Evolutionary conservation across 2,329 filamentous ascomycete species (phyloP).

Genomic region (Diaporthe batatas): DNA sequence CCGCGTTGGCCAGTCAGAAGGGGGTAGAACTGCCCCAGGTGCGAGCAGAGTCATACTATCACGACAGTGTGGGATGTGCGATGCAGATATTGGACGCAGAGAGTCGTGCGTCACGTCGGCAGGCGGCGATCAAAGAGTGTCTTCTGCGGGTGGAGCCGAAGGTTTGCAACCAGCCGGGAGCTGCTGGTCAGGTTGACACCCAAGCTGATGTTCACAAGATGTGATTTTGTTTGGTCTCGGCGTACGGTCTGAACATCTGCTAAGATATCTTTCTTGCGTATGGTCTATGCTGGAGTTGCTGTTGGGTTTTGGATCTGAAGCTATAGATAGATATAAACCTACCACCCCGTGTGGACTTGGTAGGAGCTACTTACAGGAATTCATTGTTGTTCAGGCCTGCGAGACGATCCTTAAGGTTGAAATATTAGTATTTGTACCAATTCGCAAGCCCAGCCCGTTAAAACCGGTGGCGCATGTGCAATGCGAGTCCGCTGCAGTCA

Average conservation of each 20-base stretch:
- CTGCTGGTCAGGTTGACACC: neutral
- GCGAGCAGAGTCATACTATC: neutral
- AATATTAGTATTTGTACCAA: no score
- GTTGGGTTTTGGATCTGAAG: no score
- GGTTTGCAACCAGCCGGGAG: no score
- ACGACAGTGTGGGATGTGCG: neutral
- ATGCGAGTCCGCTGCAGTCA: neutral
- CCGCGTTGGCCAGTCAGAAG: neutral
- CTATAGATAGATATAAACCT: neutral
- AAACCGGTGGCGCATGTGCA: neutral
- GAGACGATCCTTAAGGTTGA: no score
- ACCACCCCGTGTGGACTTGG: neutral
- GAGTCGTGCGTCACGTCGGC: neutral
- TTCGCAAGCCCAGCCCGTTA: no score
- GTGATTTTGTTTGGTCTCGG: neutral
- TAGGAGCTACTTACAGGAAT: no score
- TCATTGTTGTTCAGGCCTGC: no score
- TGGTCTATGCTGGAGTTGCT: no score
- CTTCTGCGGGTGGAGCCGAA: neutral
- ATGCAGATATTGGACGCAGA: neutral
- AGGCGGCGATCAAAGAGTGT: neutral
- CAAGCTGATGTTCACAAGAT: fast-evolving
- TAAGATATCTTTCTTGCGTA: neutral
- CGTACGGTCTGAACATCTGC: neutral
- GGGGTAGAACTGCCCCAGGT: neutral